Conservation (phyloP, 177 flowering plant genomes). For the Vitis hybrid region DNA sequence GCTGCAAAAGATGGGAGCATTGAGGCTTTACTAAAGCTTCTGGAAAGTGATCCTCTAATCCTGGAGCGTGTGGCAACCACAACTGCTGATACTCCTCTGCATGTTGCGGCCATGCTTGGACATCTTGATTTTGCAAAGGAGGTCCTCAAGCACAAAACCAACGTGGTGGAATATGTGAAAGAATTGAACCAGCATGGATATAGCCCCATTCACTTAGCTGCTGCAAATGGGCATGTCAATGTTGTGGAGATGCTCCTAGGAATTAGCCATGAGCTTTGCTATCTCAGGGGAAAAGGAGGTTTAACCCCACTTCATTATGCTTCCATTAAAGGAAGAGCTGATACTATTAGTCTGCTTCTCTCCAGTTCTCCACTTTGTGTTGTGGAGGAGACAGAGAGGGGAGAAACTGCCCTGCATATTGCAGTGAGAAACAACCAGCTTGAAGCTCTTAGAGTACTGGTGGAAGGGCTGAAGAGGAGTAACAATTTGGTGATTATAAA, state of each 20-base stretch:
- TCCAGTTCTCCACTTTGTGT: conserved; percentile 9
- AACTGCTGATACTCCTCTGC: conserved; percentile 14
- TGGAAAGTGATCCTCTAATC: neutral
- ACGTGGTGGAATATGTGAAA: neutral
- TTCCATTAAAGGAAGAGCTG: conserved; percentile 13
- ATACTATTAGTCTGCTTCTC: conserved; percentile 13
- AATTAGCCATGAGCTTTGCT: neutral
- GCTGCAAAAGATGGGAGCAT: neutral
- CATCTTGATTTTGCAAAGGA: conserved; percentile 6
- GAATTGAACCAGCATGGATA: conserved; percentile 15
- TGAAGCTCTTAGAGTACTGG: conserved; percentile 14
- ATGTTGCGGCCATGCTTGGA: conserved; percentile 8
- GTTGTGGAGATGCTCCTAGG: conserved; percentile 1
- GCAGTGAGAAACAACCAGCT: conserved; percentile 13
- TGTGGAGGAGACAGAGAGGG: conserved; percentile 9
- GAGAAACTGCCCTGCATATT: conserved; percentile 30
- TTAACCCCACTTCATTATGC: conserved; percentile 22
- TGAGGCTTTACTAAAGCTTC: neutral
- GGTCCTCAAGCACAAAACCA: conserved; percentile 9
- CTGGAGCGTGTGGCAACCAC: neutral
- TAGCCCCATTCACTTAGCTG: conserved; percentile 22
- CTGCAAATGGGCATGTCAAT: conserved; percentile 10
- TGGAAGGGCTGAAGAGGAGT: neutral
- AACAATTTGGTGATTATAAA: conserved; percentile 4
- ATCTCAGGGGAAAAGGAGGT: conserved; percentile 18